A percentile compares a stretch with the other conserved stretches of the same genome.
phyloP scores from a whole-genome alignment of 2,329 filamentous ascomycete species.

The Calonectria pauciramosa region DNA sequence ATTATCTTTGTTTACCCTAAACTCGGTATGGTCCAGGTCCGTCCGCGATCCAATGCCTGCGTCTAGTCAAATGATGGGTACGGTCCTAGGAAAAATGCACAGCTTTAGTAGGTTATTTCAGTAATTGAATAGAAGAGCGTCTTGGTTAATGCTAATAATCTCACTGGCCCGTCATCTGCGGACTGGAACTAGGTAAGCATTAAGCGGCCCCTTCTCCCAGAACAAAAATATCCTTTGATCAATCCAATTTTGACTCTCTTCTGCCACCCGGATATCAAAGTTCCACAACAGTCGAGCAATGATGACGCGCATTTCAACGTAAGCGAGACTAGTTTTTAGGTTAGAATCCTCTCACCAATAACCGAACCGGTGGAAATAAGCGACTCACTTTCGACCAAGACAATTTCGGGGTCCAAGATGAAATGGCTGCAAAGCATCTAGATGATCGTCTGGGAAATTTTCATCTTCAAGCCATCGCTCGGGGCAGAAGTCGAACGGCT shows the following conservation, averaged over 20 bases:
- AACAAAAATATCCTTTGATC: conserved; percentile 3
- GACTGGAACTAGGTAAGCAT: not conserved
- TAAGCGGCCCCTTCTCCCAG: not conserved
- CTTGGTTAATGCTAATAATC: not conserved
- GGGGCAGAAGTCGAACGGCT: conserved; percentile 20
- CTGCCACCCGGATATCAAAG: not conserved
- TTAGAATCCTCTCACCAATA: not conserved
- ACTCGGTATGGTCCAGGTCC: too few species aligned
- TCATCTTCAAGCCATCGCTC: conserved; percentile 19
- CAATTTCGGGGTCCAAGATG: conserved; percentile 17
- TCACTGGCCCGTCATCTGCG: not conserved
- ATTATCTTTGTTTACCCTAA: too few species aligned
- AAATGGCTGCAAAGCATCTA: conserved; percentile 24
- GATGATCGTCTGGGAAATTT: conserved; percentile 3
- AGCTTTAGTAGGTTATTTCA: too few species aligned
- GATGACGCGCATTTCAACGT: conserved; percentile 2
- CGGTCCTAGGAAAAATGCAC: too few species aligned
- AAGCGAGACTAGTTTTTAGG: not conserved
- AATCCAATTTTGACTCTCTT: not conserved
- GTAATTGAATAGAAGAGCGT: not conserved
- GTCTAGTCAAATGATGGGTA: too few species aligned
- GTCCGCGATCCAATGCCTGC: too few species aligned
- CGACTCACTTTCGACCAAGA: conserved; percentile 16
- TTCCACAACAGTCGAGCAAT: not conserved
- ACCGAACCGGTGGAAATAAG: not conserved